phyloP scores from a whole-genome alignment of 495 filamentous ascomycete genomes.

The Pyrenopolyporus hunteri region DNA sequence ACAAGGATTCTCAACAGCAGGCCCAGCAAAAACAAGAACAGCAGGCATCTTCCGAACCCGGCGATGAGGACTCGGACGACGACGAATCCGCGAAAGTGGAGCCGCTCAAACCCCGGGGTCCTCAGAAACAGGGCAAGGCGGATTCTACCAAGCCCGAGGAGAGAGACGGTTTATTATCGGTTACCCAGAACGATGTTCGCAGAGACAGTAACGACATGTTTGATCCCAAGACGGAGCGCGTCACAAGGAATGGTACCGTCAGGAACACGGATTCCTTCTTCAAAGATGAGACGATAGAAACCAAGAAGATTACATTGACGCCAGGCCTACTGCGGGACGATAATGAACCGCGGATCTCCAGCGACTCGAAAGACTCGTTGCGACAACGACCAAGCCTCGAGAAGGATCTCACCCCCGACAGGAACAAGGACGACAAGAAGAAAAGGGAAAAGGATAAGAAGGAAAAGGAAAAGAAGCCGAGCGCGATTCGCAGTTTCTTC shows the following conservation, averaged over 20 bases:
- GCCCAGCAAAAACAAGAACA: slow-evolving; percentile 44
- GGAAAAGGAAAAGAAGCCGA: slow-evolving; percentile 88
- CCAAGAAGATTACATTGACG: slow-evolving; percentile 95
- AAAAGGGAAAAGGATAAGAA: slow-evolving; percentile 74
- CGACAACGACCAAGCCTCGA: slow-evolving; percentile 59
- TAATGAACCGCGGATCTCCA: slow-evolving; percentile 60
- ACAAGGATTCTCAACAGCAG: slow-evolving; percentile 45
- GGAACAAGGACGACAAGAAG: slow-evolving; percentile 60
- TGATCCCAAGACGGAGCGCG: slow-evolving; percentile 62
- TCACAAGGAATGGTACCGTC: slow-evolving; percentile 82
- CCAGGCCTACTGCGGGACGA: slow-evolving; percentile 94
- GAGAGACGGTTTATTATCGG: slow-evolving; percentile 20
- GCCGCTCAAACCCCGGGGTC: slow-evolving; percentile 49
- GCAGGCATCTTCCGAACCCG: slow-evolving; percentile 36
- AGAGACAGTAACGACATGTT: slow-evolving; percentile 73
- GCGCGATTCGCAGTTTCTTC: slow-evolving; percentile 93
- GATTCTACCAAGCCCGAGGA: slow-evolving; percentile 46
- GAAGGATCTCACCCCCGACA: slow-evolving; percentile 57
- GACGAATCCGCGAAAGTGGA: slow-evolving; percentile 58
- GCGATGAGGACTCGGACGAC: slow-evolving; percentile 44
- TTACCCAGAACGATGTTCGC: slow-evolving; percentile 36
- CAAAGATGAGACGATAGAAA: slow-evolving; percentile 92
- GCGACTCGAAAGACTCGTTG: slow-evolving; percentile 66
- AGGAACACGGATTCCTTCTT: slow-evolving; percentile 95
- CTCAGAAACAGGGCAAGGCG: slow-evolving; percentile 53